phyloP scores from a whole-genome alignment of 1,284 basidiomycete genomes.

The Fomes fomentarius region DNA sequence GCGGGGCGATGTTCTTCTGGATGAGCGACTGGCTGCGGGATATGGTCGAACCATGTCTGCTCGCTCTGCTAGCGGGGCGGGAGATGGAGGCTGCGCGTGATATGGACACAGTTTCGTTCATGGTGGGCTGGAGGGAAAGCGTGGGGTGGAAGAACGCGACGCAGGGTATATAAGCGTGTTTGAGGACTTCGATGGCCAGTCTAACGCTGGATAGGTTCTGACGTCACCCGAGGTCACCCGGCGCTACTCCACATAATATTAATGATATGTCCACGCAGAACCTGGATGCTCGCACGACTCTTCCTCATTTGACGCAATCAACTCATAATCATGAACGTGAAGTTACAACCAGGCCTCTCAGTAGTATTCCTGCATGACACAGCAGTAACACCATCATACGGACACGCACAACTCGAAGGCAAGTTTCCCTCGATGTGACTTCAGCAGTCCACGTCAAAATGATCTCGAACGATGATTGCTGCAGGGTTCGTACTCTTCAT shows the following conservation, averaged over 20 bases:
- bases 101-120: conserved; percentile 52
- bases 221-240: conserved; percentile 10
- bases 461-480: too few species aligned
- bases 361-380: too few species aligned
- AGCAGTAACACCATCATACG: too few species aligned
- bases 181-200: background rate
- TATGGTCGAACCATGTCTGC: conserved; percentile 64
- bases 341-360: too few species aligned
- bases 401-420: too few species aligned
- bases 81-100: conserved; percentile 76
- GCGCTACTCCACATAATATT: background rate
- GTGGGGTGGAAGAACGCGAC: background rate
- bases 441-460: too few species aligned
- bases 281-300: too few species aligned
- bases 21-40: conserved; percentile 84
- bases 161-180: background rate
- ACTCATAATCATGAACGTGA: too few species aligned
- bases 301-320: too few species aligned
- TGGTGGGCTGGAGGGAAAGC: conserved; percentile 16
- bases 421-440: too few species aligned
- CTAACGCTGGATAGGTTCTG: background rate
- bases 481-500: too few species aligned
- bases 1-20: conserved; percentile 87
- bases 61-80: conserved; percentile 42
- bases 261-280: background rate